phyloP scores from a whole-genome alignment of 2,329 filamentous ascomycete species.

The Chaetomiaceae sp. region DNA sequence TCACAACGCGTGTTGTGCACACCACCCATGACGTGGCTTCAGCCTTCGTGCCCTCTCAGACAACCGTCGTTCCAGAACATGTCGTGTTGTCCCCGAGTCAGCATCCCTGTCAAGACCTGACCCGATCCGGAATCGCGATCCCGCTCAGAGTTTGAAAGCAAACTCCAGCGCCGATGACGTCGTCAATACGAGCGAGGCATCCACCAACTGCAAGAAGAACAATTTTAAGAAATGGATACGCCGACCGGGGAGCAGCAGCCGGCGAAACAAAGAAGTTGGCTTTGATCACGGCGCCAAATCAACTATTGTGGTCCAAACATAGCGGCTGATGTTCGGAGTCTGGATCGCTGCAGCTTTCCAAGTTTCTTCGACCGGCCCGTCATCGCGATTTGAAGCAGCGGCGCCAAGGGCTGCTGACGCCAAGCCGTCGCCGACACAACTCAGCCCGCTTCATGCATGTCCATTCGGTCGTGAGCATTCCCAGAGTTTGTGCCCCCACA shows the following conservation, averaged over 20 bases:
- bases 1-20: not conserved
- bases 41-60: too few relatives aligned
- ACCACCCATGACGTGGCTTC: not conserved
- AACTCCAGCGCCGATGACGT: not conserved
- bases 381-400: not conserved
- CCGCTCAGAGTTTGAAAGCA: too few relatives aligned
- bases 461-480: constrained; percentile 1
- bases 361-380: not conserved
- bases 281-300: not conserved
- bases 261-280: not conserved
- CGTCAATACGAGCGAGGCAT: constrained; percentile 8
- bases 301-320: not conserved
- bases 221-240: not conserved
- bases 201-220: not conserved
- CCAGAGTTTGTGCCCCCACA: constrained; percentile 4
- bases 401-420: not conserved
- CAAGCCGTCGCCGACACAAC: not conserved
- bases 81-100: not conserved
- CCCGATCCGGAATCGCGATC: too few relatives aligned
- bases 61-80: not conserved
- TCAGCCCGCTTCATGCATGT: not conserved
- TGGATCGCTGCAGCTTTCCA: not conserved
- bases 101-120: not conserved
- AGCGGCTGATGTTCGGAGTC: not conserved
- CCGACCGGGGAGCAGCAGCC: not conserved